Evolutionary conservation across 352 stramenopile species (phyloP).

Genomic region (Globisporangium nunn): DNA sequence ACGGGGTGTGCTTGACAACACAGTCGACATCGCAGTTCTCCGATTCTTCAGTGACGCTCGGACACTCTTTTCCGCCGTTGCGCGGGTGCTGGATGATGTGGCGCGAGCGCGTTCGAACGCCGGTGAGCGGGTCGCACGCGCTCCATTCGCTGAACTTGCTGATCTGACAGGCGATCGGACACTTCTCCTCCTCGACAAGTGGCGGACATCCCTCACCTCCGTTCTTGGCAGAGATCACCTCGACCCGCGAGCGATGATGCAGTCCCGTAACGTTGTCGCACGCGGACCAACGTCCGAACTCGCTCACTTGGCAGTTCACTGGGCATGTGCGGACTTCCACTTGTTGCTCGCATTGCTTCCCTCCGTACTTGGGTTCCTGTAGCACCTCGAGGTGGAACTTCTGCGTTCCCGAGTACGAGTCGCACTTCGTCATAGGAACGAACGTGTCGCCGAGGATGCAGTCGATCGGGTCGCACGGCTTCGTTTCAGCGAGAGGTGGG

Average conservation of each 20-base stretch:
- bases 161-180: slow-evolving; percentile 39
- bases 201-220: slow-evolving; percentile 24
- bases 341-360: slow-evolving; percentile 18
- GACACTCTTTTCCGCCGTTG: slow-evolving; percentile 31
- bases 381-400: slow-evolving; percentile 20
- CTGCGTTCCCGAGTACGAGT: slow-evolving; percentile 19
- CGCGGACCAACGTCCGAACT: slow-evolving; percentile 29
- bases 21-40: slow-evolving; percentile 36
- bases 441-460: slow-evolving; percentile 34
- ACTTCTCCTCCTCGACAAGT: slow-evolving; percentile 21
- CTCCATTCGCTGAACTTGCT: slow-evolving; percentile 24
- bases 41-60: slow-evolving; percentile 12
- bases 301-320: slow-evolving; percentile 32
- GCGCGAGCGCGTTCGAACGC: slow-evolving; percentile 20
- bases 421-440: slow-evolving; percentile 17
- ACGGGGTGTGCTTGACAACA: slow-evolving; percentile 25
- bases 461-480: slow-evolving; percentile 28
- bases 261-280: slow-evolving; percentile 25
- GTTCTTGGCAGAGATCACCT: slow-evolving; percentile 23
- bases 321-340: slow-evolving; percentile 23
- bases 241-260: slow-evolving; percentile 26
- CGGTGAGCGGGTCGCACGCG: slow-evolving; percentile 20
- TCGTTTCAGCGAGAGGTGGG: slow-evolving; percentile 18
- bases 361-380: slow-evolving; percentile 25
- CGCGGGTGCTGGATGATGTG: slow-evolving; percentile 16